phyloP scores from a whole-genome alignment of 768 basidiomycete species.

The Cystobasidium tubakii region DNA sequence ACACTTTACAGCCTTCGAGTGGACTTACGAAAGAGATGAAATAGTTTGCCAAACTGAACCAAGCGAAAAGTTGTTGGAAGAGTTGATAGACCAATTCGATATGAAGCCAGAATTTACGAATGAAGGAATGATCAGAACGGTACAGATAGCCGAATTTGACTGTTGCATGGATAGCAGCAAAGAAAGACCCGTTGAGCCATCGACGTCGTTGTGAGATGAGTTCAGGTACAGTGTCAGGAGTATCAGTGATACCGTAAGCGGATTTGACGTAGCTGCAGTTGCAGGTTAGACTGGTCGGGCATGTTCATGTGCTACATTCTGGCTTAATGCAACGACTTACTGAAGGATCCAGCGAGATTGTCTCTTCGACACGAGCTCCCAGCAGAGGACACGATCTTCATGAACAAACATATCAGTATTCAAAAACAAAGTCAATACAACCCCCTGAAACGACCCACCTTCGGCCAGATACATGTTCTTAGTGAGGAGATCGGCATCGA shows the following conservation, averaged over 20 bases:
- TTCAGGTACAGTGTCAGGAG: conserved; percentile 59
- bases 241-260: conserved; percentile 31
- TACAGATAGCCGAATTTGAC: conserved; percentile 94
- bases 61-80: conserved; percentile 85
- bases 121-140: conserved; percentile 71
- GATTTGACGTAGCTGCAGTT: conserved; percentile 32
- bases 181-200: conserved; percentile 96
- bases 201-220: conserved; percentile 88
- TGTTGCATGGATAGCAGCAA: conserved; percentile 85
- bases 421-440: too few relatives aligned
- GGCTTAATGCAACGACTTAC: conserved; percentile 64
- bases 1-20: too few relatives aligned
- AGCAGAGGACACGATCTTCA: conserved; percentile 78
- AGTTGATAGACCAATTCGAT: conserved; percentile 85
- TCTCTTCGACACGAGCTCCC: conserved; percentile 95
- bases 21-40: conserved; percentile 78
- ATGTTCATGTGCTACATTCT: too few relatives aligned
- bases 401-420: conserved; percentile 64
- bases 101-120: conserved; percentile 89
- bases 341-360: conserved; percentile 84
- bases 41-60: conserved; percentile 68
- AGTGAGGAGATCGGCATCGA: conserved; percentile 68
- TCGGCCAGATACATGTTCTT: conserved; percentile 96
- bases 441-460: conserved; percentile 53
- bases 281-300: too few relatives aligned